phyloP scores from a whole-genome alignment of 805 yeast genomes.

The Pichia paraexigua region DNA sequence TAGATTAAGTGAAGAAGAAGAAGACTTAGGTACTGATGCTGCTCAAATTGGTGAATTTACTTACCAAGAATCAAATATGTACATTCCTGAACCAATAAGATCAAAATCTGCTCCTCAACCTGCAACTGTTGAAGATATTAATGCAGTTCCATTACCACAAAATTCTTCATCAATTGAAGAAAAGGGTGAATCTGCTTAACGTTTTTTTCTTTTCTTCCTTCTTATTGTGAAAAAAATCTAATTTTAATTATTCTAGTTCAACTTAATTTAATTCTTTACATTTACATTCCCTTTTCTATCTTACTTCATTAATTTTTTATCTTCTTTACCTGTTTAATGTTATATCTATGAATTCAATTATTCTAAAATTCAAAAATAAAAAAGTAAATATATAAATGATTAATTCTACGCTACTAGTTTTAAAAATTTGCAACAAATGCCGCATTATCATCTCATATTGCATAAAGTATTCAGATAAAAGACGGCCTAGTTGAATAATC shows the following conservation, averaged over 20 bases:
- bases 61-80: slow-evolving; percentile 55
- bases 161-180: slow-evolving; percentile 17
- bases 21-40: slow-evolving; percentile 79
- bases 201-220: background rate
- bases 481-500: no score
- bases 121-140: slow-evolving; percentile 17
- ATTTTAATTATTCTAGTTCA: background rate
- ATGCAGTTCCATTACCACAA: slow-evolving; percentile 23
- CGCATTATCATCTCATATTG: no score
- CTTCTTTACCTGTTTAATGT: background rate
- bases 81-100: slow-evolving; percentile 73
- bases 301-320: background rate
- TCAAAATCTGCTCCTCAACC: slow-evolving; percentile 18
- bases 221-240: no score
- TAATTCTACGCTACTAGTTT: no score
- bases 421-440: no score
- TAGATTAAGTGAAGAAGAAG: slow-evolving; percentile 81
- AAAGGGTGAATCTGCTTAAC: slow-evolving; percentile 8
- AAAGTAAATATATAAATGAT: no score
- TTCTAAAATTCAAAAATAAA: no score
- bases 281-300: background rate
- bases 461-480: no score
- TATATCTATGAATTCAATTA: background rate
- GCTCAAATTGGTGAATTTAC: slow-evolving; percentile 90
- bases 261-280: no score